Evolutionary conservation across 108 stramenopile species (phyloP), one percentile per base, ranked within the genome.

Genomic region (Cylindrotheca fusiformis): DNA sequence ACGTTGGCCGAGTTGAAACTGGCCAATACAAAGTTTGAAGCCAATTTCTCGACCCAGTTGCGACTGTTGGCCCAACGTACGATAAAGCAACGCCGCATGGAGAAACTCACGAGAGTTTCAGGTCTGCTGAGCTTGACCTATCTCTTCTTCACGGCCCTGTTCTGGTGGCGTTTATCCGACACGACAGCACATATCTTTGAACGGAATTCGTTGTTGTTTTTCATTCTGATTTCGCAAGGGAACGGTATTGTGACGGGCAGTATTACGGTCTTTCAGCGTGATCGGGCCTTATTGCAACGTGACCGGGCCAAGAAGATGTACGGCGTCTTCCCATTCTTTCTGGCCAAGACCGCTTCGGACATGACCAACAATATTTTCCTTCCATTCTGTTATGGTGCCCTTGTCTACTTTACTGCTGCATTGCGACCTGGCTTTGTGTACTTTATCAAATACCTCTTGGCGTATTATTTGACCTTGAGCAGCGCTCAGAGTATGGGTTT

Each of bases 261-360:
- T 10, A 68, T 92, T 25, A 52, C 72, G 0, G 80, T 78, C 28
- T 92, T 92, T 49, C 51, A 69, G 49, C 63, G 78, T 18, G 90
- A 92, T 63, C 75, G 83, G 2, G 75, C 78, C 3, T 60, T 92
- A 20, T 63, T 92, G 28, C 56, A 60, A 18, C 72, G 90, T 45
- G 90, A 92, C 58, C 68, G 90, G 19, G 81, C 87, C 24, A 92
- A 92, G 60, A 92, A 92, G 66, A 64, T 92, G 69, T 92, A 92
- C 52, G 83, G 87, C 19, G 85, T 88, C 48, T 55, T 86, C 25
- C 85, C 85, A 22, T 92, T 69, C 59, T 92, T 88, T 56, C 36
- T 92, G 47, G 90, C 87, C 27, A 88, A 83, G 59, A 85, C 83
- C 0, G 32, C 67, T n/a, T 72, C 83, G 25, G 90, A 88, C 47